These are phyloP conservation scores for Berberis vulgaris DNA, from an alignment of 164 flowering plant genomes.

Conservation along the genomic window DNA sequence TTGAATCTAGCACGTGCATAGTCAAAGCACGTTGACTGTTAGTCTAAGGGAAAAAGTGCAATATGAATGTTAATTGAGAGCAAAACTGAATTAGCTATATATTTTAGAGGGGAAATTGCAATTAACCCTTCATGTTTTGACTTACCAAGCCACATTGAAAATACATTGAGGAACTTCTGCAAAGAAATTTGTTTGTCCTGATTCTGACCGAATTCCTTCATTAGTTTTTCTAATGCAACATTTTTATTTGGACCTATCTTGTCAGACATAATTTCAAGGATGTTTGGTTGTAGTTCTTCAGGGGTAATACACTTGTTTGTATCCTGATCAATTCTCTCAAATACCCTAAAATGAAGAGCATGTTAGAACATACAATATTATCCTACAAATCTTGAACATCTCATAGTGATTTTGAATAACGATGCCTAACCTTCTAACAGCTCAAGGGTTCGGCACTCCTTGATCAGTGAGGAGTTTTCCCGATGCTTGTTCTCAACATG, in stretches of 20 bases:
- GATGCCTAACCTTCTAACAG: slow-evolving; percentile 12
- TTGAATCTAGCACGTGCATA: too few relatives aligned
- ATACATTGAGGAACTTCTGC: slow-evolving; percentile 5
- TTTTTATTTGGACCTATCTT: slow-evolving; percentile 2
- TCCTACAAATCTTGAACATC: neutral
- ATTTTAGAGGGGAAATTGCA: too few relatives aligned
- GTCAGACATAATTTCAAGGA: slow-evolving; percentile 10
- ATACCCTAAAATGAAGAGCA: slow-evolving; percentile 13
- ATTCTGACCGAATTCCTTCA: slow-evolving; percentile 15
- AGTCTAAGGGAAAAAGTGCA: too few relatives aligned
- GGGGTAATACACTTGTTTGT: slow-evolving; percentile 3
- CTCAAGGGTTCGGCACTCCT: slow-evolving; percentile 16
- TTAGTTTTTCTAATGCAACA: slow-evolving; percentile 8
- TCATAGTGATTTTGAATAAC: neutral
- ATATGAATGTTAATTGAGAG: too few relatives aligned
- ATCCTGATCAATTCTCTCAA: slow-evolving; percentile 16
- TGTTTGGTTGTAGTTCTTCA: slow-evolving; percentile 13
- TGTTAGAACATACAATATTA: neutral
- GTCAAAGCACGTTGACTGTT: too few relatives aligned
- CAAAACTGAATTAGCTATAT: too few relatives aligned
- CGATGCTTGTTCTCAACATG: slow-evolving; percentile 13
- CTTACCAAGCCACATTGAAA: slow-evolving; percentile 12
- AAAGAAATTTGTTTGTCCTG: slow-evolving; percentile 5
- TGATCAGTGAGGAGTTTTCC: slow-evolving; percentile 14
- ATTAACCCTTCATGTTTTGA: neutral